phyloP scores from a whole-genome alignment of 1,284 basidiomycete species.

The Xanthoconium separans region DNA sequence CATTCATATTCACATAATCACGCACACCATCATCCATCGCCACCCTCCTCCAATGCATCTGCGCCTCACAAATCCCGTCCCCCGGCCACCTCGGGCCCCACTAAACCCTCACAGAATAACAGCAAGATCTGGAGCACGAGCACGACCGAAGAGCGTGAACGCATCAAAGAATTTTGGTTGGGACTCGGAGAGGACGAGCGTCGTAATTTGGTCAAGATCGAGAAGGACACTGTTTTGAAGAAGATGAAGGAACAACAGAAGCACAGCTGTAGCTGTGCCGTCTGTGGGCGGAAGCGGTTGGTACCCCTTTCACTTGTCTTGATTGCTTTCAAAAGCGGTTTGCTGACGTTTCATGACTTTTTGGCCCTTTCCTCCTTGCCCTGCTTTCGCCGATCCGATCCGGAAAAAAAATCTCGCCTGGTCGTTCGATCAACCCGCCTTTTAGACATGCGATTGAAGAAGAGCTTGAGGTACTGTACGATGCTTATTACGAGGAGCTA shows the following conservation, averaged over 20 bases:
- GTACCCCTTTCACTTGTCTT: constrained; percentile 40
- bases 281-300: constrained; percentile 94
- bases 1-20: constrained; percentile 54
- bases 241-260: constrained; percentile 99
- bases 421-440: constrained; percentile 11
- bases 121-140: constrained; percentile 89
- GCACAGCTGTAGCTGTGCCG: constrained; percentile 92
- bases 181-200: constrained; percentile 87
- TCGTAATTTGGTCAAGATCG: constrained; percentile 88
- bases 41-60: constrained; percentile 64
- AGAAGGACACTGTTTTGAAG: constrained; percentile 94
- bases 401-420: constrained; percentile 20
- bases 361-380: constrained; percentile 24
- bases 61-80: constrained; percentile 47
- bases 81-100: constrained; percentile 36
- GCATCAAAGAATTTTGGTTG: constrained; percentile 98
- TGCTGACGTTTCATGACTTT: constrained; percentile 35
- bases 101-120: constrained; percentile 36
- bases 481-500: constrained; percentile 99
- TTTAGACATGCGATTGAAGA: constrained; percentile 93
- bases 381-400: constrained; percentile 17
- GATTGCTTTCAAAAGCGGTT: constrained; percentile 27
- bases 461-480: constrained; percentile 98
- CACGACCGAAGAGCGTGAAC: constrained; percentile 89
- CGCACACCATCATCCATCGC: constrained; percentile 65